Evolutionary conservation across 768 basidiomycete genomes (phyloP).

Genomic region (Lactifluus subvellereus): DNA sequence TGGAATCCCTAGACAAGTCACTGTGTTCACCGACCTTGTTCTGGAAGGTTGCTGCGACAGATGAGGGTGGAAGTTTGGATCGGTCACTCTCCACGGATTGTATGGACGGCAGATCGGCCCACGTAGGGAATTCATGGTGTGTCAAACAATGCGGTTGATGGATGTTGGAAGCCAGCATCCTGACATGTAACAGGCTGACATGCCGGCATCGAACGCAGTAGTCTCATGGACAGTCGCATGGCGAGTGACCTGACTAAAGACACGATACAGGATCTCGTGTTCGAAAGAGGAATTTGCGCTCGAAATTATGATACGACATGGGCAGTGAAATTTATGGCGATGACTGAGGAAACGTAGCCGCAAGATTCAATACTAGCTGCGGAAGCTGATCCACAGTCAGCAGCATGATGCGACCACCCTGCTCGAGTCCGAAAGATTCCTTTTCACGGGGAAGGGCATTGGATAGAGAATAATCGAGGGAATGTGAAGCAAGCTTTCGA

Average conservation of each 20-base stretch:
- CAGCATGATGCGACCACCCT: conserved; percentile 60
- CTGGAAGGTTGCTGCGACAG: not conserved
- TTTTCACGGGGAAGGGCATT: conserved; percentile 48
- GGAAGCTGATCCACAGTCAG: conserved; percentile 42
- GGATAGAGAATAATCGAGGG: conserved; percentile 51
- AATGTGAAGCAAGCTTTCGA: conserved; percentile 44
- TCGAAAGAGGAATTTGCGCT: not conserved
- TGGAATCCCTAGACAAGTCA: not conserved
- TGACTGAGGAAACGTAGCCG: conserved; percentile 2
- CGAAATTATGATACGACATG: not conserved
- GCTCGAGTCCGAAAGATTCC: conserved; percentile 69
- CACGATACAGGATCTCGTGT: not conserved
- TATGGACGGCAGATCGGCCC: not conserved
- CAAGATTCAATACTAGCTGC: conserved; percentile 34
- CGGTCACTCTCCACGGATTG: not conserved
- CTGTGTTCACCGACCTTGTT: not conserved
- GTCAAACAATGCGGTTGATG: not conserved
- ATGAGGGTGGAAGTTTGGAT: not conserved
- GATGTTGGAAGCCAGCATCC: not conserved
- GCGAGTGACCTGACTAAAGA: not conserved
- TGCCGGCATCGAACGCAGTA: not conserved
- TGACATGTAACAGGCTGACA: not conserved
- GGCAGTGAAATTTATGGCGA: conserved; percentile 1
- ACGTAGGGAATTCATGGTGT: not conserved
- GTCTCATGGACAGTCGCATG: not conserved